These are phyloP conservation scores for Rubroboletus satanas DNA, from an alignment of 768 basidiomycete species.

Conservation along the genomic window DNA sequence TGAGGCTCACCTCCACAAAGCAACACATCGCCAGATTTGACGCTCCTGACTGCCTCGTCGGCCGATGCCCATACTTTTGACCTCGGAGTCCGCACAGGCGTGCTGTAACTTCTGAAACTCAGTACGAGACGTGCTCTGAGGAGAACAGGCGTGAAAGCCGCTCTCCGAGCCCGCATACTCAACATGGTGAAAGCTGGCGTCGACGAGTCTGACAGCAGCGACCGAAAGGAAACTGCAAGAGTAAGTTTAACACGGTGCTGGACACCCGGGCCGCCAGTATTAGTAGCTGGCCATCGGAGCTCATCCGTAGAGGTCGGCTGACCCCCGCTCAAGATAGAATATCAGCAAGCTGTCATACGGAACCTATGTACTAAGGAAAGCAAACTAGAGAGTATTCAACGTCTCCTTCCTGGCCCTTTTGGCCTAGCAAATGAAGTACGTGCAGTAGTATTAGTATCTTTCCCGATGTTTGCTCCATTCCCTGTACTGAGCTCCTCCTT, in stretches of 20 bases:
- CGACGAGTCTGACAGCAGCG: background rate
- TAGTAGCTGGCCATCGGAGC: slow-evolving; percentile 19
- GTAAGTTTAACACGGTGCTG: background rate
- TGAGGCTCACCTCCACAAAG: slow-evolving; percentile 70
- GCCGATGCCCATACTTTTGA: slow-evolving; percentile 77
- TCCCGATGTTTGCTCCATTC: slow-evolving; percentile 3
- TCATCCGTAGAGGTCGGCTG: slow-evolving; percentile 16
- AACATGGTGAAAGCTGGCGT: slow-evolving; percentile 20
- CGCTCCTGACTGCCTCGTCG: slow-evolving; percentile 78
- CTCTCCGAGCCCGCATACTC: slow-evolving; percentile 11
- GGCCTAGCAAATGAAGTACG: slow-evolving; percentile 62
- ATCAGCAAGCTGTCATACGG: background rate
- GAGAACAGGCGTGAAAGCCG: slow-evolving; percentile 14
- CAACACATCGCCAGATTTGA: slow-evolving; percentile 75
- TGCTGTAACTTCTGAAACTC: slow-evolving; percentile 26
- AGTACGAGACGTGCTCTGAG: slow-evolving; percentile 15
- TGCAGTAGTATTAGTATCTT: background rate
- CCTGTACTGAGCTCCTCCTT: slow-evolving; percentile 50
- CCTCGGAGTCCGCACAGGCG: slow-evolving; percentile 27
- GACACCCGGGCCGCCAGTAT: background rate
- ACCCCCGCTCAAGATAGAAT: background rate
- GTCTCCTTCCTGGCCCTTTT: slow-evolving; percentile 60
- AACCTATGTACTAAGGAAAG: background rate
- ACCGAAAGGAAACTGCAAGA: background rate
- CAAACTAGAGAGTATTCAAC: slow-evolving; percentile 18